A percentile compares a stretch with the other conserved stretches of the same genome.
phyloP scores from a whole-genome alignment of 805 yeast species.

The Tetrapisispora namnaoensis region DNA sequence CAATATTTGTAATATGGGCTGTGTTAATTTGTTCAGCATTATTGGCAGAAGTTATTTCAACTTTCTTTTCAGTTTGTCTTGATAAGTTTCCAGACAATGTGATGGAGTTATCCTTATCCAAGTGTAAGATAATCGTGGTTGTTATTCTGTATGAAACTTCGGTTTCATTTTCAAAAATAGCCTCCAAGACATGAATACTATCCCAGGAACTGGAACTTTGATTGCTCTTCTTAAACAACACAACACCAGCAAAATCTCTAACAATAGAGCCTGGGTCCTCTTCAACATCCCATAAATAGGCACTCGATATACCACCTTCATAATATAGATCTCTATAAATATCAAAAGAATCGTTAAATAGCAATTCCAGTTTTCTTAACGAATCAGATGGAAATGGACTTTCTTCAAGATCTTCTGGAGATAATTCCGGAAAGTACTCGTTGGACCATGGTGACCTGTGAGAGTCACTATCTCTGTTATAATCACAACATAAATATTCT shows the following conservation, averaged over 20 bases:
- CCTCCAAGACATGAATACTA: slow-evolving; percentile 83
- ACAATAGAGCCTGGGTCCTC: slow-evolving; percentile 30
- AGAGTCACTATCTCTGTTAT: slow-evolving; percentile 90
- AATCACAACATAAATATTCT: slow-evolving; percentile 78
- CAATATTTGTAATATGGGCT: slow-evolving; percentile 79
- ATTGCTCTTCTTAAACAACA: slow-evolving; percentile 57
- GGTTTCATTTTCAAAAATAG: slow-evolving; percentile 35
- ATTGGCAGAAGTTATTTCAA: slow-evolving; percentile 24
- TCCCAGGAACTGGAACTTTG: slow-evolving; percentile 64
- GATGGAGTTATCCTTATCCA: slow-evolving; percentile 29
- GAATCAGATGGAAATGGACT: slow-evolving; percentile 64
- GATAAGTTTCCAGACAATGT: slow-evolving; percentile 73
- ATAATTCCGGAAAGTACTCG: slow-evolving; percentile 36
- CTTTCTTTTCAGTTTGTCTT: slow-evolving; percentile 61
- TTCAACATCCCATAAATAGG: slow-evolving; percentile 85
- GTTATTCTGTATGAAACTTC: slow-evolving; percentile 60
- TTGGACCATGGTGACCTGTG: slow-evolving; percentile 89
- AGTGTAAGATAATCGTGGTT: slow-evolving; percentile 75
- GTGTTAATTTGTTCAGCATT: slow-evolving; percentile 31
- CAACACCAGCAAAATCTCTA: slow-evolving; percentile 77
- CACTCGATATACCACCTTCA: slow-evolving; percentile 88
- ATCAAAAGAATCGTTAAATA: slow-evolving; percentile 86
- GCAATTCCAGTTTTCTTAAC: slow-evolving; percentile 64
- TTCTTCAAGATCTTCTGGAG: slow-evolving; percentile 46
- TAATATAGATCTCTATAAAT: slow-evolving; percentile 87